Conservation (phyloP, 108 stramenopile species). For the Cafeteria roenbergensis region DNA sequence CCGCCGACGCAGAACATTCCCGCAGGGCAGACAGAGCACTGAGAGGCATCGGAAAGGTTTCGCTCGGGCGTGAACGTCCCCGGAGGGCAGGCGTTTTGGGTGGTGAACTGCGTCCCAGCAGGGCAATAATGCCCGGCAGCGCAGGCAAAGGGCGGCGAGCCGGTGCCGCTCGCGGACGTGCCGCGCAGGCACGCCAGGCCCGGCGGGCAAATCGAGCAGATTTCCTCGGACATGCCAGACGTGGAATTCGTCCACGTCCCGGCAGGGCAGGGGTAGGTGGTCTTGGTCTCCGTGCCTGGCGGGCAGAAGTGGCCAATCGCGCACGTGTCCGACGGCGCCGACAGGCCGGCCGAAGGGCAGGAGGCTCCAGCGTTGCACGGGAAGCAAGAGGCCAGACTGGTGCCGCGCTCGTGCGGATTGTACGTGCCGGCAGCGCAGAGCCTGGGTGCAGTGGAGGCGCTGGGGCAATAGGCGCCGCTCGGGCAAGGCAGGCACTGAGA, state of each 20-base stretch:
- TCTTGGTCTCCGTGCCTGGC: background rate
- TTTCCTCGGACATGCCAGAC: background rate
- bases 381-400: no score
- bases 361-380: no score
- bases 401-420: no score
- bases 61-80: background rate
- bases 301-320: constrained; percentile 3
- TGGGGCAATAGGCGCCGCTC: no score
- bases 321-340: no score
- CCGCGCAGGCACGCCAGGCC: background rate
- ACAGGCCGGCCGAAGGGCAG: no score
- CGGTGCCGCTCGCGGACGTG: background rate
- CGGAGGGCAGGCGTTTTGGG: background rate
- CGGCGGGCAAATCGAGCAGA: background rate
- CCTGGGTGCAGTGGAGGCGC: no score
- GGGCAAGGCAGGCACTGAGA: no score
- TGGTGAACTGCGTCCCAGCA: constrained; percentile 22
- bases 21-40: constrained; percentile 24
- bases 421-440: no score
- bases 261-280: constrained; percentile 1
- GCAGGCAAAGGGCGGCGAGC: constrained; percentile 10
- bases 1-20: background rate
- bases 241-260: constrained; percentile 4
- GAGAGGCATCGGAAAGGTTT: no score
- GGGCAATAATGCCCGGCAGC: constrained; percentile 45